Conservation (phyloP, 306 rosid genomes). For the Cyamopsis tetragonoloba region DNA sequence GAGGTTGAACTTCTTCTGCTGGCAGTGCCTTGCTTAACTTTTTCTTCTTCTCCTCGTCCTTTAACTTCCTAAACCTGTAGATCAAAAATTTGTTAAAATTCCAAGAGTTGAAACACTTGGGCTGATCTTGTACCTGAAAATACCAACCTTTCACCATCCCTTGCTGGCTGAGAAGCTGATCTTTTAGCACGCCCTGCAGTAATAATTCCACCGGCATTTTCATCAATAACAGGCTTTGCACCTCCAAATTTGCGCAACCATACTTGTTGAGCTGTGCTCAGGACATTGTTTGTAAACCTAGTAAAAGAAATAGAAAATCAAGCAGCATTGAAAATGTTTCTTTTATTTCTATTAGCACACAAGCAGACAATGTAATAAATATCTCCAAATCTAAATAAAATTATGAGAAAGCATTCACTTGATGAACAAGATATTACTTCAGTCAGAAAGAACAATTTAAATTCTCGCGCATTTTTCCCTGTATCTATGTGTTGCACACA, state of each 20-base stretch:
- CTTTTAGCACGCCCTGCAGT: conserved; percentile 97
- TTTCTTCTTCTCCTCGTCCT: conserved; percentile 63
- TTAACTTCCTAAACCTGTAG: conserved; percentile 69
- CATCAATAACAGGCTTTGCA: conserved; percentile 75
- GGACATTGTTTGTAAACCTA: conserved; percentile 91
- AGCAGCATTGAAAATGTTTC: conserved; percentile 12
- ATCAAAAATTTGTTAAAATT: conserved; percentile 23
- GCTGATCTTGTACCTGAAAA: conserved; percentile 15
- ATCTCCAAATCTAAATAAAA: neutral
- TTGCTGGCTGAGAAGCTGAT: conserved; percentile 57
- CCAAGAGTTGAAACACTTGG: neutral
- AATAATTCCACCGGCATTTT: conserved; percentile 84
- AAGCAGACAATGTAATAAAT: neutral
- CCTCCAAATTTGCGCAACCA: conserved; percentile 97
- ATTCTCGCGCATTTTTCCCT: neutral
- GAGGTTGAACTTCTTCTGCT: conserved; percentile 53
- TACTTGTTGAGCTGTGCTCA: conserved; percentile 98
- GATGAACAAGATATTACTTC: conserved; percentile 7
- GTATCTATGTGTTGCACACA: neutral
- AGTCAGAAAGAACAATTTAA: neutral
- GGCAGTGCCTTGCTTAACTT: conserved; percentile 54
- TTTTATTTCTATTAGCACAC: neutral
- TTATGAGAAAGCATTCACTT: conserved; percentile 3
- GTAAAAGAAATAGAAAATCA: conserved; percentile 14
- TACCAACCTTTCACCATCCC: conserved; percentile 72